Evolutionary conservation across 805 yeast genomes (phyloP).

Genomic region (Saccharomycopsis fibuligera): DNA sequence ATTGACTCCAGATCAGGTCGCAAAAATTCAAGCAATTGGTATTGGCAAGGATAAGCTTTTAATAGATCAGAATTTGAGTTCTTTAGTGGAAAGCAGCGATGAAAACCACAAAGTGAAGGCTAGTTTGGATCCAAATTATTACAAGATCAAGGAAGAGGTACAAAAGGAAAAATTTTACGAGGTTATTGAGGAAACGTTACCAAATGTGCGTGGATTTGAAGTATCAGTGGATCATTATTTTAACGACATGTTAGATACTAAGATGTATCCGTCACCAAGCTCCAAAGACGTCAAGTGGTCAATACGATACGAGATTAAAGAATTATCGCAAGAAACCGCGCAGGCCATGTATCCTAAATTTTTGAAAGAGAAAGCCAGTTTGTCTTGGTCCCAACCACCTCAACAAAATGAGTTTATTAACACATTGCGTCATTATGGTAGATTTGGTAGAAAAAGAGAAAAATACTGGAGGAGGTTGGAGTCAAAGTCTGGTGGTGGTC

Average conservation of each 20-base stretch:
- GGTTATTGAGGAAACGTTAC: constrained; percentile 16
- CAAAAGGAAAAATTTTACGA: constrained; percentile 13
- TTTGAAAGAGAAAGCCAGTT: constrained; percentile 23
- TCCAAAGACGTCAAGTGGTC: constrained; percentile 31
- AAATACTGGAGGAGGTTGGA: not conserved
- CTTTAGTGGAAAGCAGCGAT: constrained; percentile 7
- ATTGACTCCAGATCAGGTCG: constrained; percentile 27
- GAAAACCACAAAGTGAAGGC: constrained; percentile 7
- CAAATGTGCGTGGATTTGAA: constrained; percentile 31
- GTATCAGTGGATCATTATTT: constrained; percentile 32
- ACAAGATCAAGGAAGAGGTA: not conserved
- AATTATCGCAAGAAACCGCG: constrained; percentile 23
- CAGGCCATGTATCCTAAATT: constrained; percentile 23
- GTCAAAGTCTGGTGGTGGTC: not conserved
- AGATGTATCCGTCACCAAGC: constrained; percentile 25
- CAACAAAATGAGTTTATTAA: not conserved
- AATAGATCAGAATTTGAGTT: constrained; percentile 23
- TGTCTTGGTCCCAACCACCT: constrained; percentile 5
- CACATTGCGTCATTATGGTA: constrained; percentile 4
- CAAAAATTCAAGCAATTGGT: constrained; percentile 21
- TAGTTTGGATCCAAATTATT: constrained; percentile 11
- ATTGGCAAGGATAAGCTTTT: constrained; percentile 19
- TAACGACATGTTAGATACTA: constrained; percentile 25
- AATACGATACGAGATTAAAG: constrained; percentile 26
- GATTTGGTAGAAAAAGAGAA: constrained; percentile 12